phyloP scores from a whole-genome alignment of 176 grass and related monocot genomes.

The Oryza glaberrima region DNA sequence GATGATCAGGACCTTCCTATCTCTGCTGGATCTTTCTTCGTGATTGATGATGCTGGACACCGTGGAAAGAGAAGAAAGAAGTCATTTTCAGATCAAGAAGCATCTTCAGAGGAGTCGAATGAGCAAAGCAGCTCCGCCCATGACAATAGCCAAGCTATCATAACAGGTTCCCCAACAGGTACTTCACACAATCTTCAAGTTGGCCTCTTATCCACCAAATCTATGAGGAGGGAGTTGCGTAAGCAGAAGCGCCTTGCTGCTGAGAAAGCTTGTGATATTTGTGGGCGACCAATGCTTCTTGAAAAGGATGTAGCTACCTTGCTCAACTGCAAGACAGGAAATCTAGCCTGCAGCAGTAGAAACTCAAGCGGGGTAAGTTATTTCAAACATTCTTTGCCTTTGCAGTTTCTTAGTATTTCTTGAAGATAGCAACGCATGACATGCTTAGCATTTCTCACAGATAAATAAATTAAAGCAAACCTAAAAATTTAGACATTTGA shows the following conservation, averaged over 20 bases:
- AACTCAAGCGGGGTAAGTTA: slow-evolving; percentile 83
- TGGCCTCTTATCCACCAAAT: slow-evolving; percentile 59
- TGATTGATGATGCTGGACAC: slow-evolving; percentile 72
- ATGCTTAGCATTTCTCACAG: neutral
- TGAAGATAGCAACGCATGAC: neutral
- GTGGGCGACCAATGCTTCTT: slow-evolving; percentile 82
- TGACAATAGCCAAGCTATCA: slow-evolving; percentile 43
- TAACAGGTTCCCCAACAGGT: slow-evolving; percentile 36
- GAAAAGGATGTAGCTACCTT: slow-evolving; percentile 90
- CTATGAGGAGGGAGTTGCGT: slow-evolving; percentile 74
- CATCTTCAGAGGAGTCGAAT: slow-evolving; percentile 66
- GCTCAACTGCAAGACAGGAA: slow-evolving; percentile 83
- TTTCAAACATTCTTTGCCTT: slow-evolving; percentile 19
- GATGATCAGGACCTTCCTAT: slow-evolving; percentile 64
- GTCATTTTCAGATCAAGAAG: slow-evolving; percentile 92
- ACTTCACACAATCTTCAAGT: slow-evolving; percentile 50
- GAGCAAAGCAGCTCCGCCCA: slow-evolving; percentile 40
- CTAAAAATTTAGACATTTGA: neutral
- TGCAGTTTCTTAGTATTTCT: slow-evolving; percentile 16
- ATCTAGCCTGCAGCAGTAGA: slow-evolving; percentile 90
- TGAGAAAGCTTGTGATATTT: slow-evolving; percentile 97
- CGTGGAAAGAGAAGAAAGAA: slow-evolving; percentile 80
- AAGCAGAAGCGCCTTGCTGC: slow-evolving; percentile 82
- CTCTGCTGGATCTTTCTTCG: slow-evolving; percentile 82
- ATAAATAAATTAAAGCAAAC: neutral